Evolutionary conservation across 495 filamentous ascomycete genomes (phyloP), one percentile per base, ranked within the genome.

Genomic region (Penicillium subrubescens): DNA sequence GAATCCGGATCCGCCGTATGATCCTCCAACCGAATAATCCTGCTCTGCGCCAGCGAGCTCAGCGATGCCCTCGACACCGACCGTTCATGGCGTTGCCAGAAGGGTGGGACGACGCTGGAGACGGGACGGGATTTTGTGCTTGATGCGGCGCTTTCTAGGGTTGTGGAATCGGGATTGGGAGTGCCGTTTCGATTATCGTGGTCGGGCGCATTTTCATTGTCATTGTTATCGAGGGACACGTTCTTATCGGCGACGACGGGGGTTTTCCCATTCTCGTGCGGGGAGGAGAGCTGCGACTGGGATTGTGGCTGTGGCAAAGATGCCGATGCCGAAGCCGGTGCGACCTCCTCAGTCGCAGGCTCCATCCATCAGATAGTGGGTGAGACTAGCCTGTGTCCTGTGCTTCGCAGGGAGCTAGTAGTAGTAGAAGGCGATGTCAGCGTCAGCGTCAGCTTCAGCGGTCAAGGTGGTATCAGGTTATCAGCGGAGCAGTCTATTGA

Each of bases 1-100:
- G 82, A 85, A 39, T 82, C 61, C 15, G 81, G 81, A 55, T 87
- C 87, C 50, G 87, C 85, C 19, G 89, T 90, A 67, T 92, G 88
- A 68, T 92, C 90, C 69, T 92, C 88, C 6, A 92, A 79, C 0
- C 79, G 84, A 66, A 92, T 92, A 5, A 78, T 78, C 19, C 79
- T 64, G 4, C 61, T 63, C 8, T 68, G 75, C 8, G 74, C 77
- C 21, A 82, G 48, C 0, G 82, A 84, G 21, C 66, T 72, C 48
- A 82, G 81, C 12, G 82, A 85, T 27, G 75, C 72, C 23, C 76
- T 77, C 21, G 81, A 82, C 2, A 68, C 51, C 61, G 75, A 71
- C 27, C 82, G 79, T 31, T 70, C 70, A 54, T 81, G 75, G 43
- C 84, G 82, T 35, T 73, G 79, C 83, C 83, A 86, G 60, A 83